Evolutionary conservation across 306 rosid species (phyloP).

Genomic region (Quercus parvula): DNA sequence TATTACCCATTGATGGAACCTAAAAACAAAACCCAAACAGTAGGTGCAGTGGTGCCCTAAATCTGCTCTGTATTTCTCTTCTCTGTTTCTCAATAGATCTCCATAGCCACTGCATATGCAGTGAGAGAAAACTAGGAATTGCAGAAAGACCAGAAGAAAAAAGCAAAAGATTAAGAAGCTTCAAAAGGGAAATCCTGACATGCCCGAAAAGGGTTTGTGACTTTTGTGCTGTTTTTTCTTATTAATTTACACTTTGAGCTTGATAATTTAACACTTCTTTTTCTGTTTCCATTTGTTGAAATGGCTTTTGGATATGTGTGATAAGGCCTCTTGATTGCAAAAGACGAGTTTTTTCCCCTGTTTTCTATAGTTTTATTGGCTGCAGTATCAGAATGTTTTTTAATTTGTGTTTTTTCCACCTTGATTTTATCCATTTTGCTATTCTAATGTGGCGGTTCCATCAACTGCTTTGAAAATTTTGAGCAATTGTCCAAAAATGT

Average conservation of each 20-base stretch:
- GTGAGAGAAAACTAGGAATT: neutral
- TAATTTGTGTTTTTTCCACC: neutral
- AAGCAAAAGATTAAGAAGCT: neutral
- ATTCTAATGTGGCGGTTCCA: neutral
- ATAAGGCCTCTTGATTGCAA: neutral
- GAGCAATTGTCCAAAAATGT: too few species aligned
- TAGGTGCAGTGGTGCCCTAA: too few species aligned
- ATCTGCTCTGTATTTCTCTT: too few species aligned
- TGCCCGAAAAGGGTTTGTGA: neutral
- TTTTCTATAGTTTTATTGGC: neutral
- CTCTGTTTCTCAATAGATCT: too few species aligned
- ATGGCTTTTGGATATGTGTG: neutral
- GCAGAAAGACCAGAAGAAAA: neutral
- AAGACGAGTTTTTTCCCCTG: neutral
- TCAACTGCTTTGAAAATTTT: too few species aligned
- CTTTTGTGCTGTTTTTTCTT: neutral
- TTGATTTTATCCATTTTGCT: neutral
- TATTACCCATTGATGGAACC: too few species aligned
- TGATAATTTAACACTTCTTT: neutral
- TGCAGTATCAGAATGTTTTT: neutral
- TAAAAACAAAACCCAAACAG: too few species aligned
- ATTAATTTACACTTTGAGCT: neutral
- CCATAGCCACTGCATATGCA: too few species aligned
- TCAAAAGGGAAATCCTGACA: neutral
- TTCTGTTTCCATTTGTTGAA: too few species aligned